Evolutionary conservation across 2,329 filamentous ascomycete species (phyloP), one percentile per base, ranked within the genome.

Genomic region (Colletotrichum cereale): DNA sequence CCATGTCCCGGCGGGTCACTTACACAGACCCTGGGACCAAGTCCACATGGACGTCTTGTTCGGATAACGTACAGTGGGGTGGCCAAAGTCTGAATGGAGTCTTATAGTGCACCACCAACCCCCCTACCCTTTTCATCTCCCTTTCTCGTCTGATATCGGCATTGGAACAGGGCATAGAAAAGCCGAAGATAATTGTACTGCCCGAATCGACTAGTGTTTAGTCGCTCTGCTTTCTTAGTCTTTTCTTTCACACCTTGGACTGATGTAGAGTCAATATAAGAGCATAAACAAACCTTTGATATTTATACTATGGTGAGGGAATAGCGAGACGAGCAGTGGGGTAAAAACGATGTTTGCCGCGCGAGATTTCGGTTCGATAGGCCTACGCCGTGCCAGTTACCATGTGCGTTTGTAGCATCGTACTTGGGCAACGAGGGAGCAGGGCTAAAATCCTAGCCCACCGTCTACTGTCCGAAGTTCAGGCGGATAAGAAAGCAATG

Each of bases 401-500:
- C 26, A 71, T 57, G 60, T 52, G n/a, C 34, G 57, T 38, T 57
- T 50, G 42, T 36, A 24, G 55, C 57, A 29, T 18, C 34, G 56
- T 21, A 26, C 11, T 24, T 56, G 56, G 57, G n/a, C 56, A 24
- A 42, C 40, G 26, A 48, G 44, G 24, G 40, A 62, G 16, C 40
- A 42, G 40, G 12, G 21, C 56, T 31, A 52, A 48, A 60, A 58
- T 60, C 26, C 42, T 26, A 47, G 34, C 65, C 29, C 58, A 31
- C 60, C 18, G 18, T 38, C 26, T 36, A 24, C 34, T 29, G 47
- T 71, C 55, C 56, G 40, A 57, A 57, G 29, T 60, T 66, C 63
- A 71, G 63, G 63, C 63, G 56, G 63, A 48, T 57, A 62, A 42
- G 40, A 26, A 50, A 57, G 63, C 60, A 67, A 62, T 24, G 52